phyloP scores from a whole-genome alignment of 306 rosid species.

The Prunus kanzakura region DNA sequence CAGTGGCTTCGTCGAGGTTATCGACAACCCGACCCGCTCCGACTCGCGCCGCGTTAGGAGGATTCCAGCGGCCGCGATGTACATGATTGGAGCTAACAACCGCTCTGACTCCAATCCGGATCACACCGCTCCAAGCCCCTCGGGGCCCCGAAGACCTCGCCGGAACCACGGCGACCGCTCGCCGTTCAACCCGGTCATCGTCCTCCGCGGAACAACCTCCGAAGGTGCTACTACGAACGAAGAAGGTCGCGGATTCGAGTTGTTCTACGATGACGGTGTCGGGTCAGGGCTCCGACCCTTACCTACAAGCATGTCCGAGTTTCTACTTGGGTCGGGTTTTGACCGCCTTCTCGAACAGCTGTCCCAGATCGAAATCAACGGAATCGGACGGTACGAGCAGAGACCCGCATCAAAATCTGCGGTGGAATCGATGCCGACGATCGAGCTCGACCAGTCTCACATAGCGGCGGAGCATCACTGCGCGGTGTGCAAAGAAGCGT shows the following conservation, averaged over 20 bases:
- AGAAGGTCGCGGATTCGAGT: constrained; percentile 67
- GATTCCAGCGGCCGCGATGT: constrained; percentile 52
- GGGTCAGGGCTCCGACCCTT: constrained; percentile 77
- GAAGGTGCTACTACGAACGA: constrained; percentile 9
- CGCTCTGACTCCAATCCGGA: constrained; percentile 31
- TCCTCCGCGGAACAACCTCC: constrained; percentile 47
- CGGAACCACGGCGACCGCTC: constrained; percentile 61
- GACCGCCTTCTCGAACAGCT: constrained; percentile 75
- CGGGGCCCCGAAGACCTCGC: constrained; percentile 35
- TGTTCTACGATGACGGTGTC: constrained; percentile 65
- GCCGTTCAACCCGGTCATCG: constrained; percentile 71
- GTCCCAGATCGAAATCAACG: constrained; percentile 66
- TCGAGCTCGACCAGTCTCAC: constrained; percentile 44
- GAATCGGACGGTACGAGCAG: constrained; percentile 54
- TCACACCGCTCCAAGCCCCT: constrained; percentile 34
- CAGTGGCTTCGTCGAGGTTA: constrained; percentile 60
- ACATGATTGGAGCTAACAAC: constrained; percentile 54
- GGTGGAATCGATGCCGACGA: constrained; percentile 67
- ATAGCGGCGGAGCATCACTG: constrained; percentile 53
- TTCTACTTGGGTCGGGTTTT: constrained; percentile 73
- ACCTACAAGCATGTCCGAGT: constrained; percentile 79
- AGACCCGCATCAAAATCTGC: constrained; percentile 77
- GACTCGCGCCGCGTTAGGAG: constrained; percentile 45
- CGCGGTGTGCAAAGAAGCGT: constrained; percentile 73
- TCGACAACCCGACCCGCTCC: constrained; percentile 36